phyloP scores from a whole-genome alignment of 805 yeast genomes.

The Metschnikowia santaceciliae region DNA sequence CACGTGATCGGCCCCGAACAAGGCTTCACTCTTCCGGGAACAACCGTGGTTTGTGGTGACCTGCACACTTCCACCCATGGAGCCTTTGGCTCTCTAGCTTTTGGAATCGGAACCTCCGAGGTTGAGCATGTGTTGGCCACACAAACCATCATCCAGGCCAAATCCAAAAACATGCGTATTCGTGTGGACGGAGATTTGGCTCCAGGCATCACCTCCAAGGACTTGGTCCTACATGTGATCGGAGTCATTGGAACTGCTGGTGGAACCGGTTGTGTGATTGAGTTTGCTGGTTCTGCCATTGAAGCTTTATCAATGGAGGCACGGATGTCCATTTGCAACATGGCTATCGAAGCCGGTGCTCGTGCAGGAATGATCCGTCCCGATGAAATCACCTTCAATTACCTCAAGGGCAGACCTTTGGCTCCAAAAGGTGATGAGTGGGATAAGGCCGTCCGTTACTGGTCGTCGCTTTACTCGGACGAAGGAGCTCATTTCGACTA shows the following conservation, averaged over 20 bases:
- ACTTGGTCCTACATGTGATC: conserved; percentile 87
- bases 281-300: conserved; percentile 94
- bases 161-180: conserved; percentile 94
- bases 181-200: conserved; percentile 76
- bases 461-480: conserved; percentile 86
- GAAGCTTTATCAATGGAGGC: conserved; percentile 92
- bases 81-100: conserved; percentile 95
- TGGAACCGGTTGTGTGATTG: conserved; percentile 96
- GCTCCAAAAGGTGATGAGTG: conserved; percentile 93
- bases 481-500: conserved; percentile 86
- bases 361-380: conserved; percentile 99
- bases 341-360: conserved; percentile 99
- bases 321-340: conserved; percentile 98
- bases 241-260: conserved; percentile 99
- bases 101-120: conserved; percentile 98
- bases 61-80: conserved; percentile 99
- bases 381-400: conserved; percentile 82
- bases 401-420: conserved; percentile 88
- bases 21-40: conserved; percentile 97
- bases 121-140: conserved; percentile 99
- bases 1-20: conserved; percentile 99
- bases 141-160: conserved; percentile 90
- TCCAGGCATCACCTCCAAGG: conserved; percentile 94
- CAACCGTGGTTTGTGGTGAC: conserved; percentile 99
- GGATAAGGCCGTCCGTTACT: conserved; percentile 89